Base-by-base conservation (phyloP, 2,329 filamentous ascomycete genomes). In the Aspergillus aculeatus region DNA sequence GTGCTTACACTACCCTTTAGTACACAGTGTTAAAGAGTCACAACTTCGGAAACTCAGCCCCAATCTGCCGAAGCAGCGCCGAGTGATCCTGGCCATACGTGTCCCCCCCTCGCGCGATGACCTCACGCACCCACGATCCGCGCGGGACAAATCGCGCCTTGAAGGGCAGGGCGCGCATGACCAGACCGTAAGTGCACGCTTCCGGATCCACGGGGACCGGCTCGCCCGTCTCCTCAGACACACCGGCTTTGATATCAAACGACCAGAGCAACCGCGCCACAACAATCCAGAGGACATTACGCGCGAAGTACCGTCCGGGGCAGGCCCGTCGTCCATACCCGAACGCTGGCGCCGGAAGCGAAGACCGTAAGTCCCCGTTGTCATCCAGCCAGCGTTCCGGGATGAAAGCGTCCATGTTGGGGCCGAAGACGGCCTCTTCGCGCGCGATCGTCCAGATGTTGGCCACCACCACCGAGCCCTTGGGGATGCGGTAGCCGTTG, bases 401-500 rank as follows among this genome's bases (percentile, higher is more conserved):
- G 16, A 52, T 56, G 53, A 66, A 68, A 3, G 1, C n/a, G 32
- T 68, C 58, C 5, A 63, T 56, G 6, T 62, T 38, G 1, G 65
- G 47, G 44, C 64, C 64, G 29, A 56, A 58, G 7, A 59, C 31
- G 23, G 59, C 29, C 38, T 66, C 60, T n/a, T 67, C 60, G 4
- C 53, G 26, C 12, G 21, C 31, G 49, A 61, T 57, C 29, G 60
- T 56, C 60, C 65, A 66, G 23, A 54, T 47, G n/a, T 67, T 72
- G 10, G 59, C 54, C 10, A 68, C 26, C 11, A 76, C 47, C 3
- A 70, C 66, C 7, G 74, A 71, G 21, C 68, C 69, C 47, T 70
- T 70, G 16, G 75, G 75, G 23, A 78, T 75, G 38, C 61, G 54
- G 41, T 71, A 67, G 35, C 68, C 68, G 32, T 73, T 69, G 60